Conservation (phyloP, 352 stramenopile genomes). For the Pythium brachiatum region DNA sequence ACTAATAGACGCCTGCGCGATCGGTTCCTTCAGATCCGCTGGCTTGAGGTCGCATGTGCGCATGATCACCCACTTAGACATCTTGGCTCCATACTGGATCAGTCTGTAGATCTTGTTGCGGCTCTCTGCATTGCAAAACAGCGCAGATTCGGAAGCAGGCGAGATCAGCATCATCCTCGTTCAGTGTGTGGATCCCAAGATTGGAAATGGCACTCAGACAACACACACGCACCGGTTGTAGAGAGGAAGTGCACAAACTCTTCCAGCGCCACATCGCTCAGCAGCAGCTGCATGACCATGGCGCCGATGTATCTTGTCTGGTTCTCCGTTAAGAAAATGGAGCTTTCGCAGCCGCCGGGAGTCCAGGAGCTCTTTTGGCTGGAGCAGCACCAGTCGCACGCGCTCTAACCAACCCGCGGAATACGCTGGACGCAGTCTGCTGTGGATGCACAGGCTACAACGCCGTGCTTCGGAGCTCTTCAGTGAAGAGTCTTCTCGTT, state of each 20-base stretch:
- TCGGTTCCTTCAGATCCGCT: conserved; percentile 14
- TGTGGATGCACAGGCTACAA: too few relatives aligned
- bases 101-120: conserved; percentile 62
- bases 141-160: not conserved
- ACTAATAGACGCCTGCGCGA: not conserved
- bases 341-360: too few relatives aligned
- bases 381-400: not conserved
- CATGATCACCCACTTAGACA: conserved; percentile 42
- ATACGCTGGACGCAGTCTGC: too few relatives aligned
- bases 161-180: not conserved
- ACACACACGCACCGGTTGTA: conserved; percentile 33
- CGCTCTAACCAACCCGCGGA: too few relatives aligned
- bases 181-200: not conserved
- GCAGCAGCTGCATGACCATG: conserved; percentile 11
- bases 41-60: conserved; percentile 10
- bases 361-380: too few relatives aligned
- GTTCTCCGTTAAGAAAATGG: too few relatives aligned
- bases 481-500: not conserved
- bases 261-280: conserved; percentile 31
- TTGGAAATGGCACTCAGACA: not conserved
- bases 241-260: conserved; percentile 50
- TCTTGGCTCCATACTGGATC: conserved; percentile 62
- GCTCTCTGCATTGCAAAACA: conserved; percentile 35
- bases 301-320: not conserved
- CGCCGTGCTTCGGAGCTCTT: not conserved